These are phyloP conservation scores for Stipa capillata DNA, from an alignment of 176 grass and related monocot species.

Conservation along the genomic window DNA sequence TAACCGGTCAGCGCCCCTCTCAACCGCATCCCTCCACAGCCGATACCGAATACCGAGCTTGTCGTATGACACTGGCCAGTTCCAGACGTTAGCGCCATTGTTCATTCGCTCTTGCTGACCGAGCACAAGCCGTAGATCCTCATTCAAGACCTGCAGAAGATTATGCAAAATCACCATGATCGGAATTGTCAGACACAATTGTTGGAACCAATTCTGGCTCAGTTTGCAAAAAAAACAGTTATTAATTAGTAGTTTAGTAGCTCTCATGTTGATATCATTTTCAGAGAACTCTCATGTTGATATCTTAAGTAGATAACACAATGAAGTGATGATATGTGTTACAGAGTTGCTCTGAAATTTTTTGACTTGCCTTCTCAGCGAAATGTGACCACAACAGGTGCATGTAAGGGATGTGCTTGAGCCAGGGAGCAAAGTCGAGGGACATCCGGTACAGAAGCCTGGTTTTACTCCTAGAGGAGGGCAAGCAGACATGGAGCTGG, in stretches of 20 bases:
- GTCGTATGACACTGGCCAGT: slow-evolving; percentile 81
- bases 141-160: slow-evolving; percentile 77
- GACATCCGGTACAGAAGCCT: slow-evolving; percentile 92
- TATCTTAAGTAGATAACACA: not conserved
- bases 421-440: slow-evolving; percentile 91
- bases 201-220: not conserved
- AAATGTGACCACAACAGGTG: slow-evolving; percentile 86
- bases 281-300: not conserved
- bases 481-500: slow-evolving; percentile 90
- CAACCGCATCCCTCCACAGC: slow-evolving; percentile 70
- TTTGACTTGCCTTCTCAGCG: slow-evolving; percentile 65
- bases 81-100: slow-evolving; percentile 85
- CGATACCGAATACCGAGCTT: slow-evolving; percentile 88
- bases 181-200: not conserved
- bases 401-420: slow-evolving; percentile 78
- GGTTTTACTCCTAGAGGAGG: slow-evolving; percentile 84
- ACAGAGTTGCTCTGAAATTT: not conserved
- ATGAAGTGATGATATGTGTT: not conserved
- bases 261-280: not conserved
- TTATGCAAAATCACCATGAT: not conserved
- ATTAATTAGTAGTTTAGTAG: not conserved
- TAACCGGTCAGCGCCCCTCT: slow-evolving; percentile 47
- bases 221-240: not conserved
- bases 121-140: slow-evolving; percentile 82
- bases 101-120: slow-evolving; percentile 97